Percentiles rank a stretch among this genome's conserved stretches.
Evolutionary conservation across 495 filamentous ascomycete genomes (phyloP).

Genomic region (Aspergillus ellipticus): DNA sequence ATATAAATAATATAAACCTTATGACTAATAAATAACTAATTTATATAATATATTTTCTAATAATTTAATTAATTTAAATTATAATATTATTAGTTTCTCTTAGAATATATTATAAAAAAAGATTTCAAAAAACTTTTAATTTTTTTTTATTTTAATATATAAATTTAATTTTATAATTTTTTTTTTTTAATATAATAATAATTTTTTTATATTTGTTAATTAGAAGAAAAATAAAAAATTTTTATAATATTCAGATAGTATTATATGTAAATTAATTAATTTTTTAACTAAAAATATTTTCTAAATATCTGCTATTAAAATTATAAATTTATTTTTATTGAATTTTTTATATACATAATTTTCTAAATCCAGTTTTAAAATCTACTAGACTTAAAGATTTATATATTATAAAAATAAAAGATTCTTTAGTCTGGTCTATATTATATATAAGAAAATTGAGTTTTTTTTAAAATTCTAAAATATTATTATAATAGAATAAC

Average conservation of each 20-base stretch:
- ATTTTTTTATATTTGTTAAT: too few relatives aligned
- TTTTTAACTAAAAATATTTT: too few relatives aligned
- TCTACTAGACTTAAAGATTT: not conserved
- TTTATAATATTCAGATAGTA: not conserved
- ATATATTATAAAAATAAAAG: not conserved
- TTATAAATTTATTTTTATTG: too few relatives aligned
- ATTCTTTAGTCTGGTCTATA: not conserved
- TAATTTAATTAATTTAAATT: slow-evolving; percentile 1
- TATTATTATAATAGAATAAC: not conserved
- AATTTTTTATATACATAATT: not conserved
- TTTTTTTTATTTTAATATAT: slow-evolving; percentile 4
- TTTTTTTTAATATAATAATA: not conserved
- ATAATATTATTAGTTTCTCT: slow-evolving; percentile 3
- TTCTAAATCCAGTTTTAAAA: not conserved
- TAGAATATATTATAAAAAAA: not conserved
- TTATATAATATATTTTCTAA: slow-evolving; percentile 3
- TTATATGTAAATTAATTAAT: not conserved
- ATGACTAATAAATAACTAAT: not conserved
- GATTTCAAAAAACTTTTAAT: not conserved
- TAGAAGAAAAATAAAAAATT: too few relatives aligned
- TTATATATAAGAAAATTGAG: not conserved
- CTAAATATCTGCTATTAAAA: too few relatives aligned
- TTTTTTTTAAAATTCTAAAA: not conserved
- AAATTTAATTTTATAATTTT: slow-evolving; percentile 1
- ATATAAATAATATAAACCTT: not conserved